Evolutionary conservation across 108 stramenopile species (phyloP).

Genomic region (Pseudonitzschia delicatissima): DNA sequence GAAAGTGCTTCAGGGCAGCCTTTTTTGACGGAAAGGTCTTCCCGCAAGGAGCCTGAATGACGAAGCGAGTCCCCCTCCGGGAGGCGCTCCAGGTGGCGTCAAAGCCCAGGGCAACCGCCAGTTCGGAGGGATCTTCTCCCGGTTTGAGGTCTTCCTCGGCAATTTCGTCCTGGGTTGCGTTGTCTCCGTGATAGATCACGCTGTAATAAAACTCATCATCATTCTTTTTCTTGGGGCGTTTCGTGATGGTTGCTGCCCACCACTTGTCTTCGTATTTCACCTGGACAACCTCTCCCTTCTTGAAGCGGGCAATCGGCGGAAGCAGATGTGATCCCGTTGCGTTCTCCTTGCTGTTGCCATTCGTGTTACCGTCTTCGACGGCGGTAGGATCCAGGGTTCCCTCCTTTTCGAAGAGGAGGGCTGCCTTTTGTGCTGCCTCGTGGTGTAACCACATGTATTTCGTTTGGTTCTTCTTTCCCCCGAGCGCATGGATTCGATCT

Average conservation of each 20-base stretch:
- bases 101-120: slow-evolving; percentile 51
- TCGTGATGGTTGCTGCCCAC: slow-evolving; percentile 64
- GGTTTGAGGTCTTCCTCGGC: slow-evolving; percentile 63
- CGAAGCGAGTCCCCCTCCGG: slow-evolving; percentile 35
- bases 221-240: slow-evolving; percentile 56
- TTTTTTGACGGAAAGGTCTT: slow-evolving; percentile 54
- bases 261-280: slow-evolving; percentile 73
- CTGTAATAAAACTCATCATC: slow-evolving; percentile 56
- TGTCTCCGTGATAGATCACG: slow-evolving; percentile 61
- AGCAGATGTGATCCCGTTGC: slow-evolving; percentile 48
- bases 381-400: slow-evolving; percentile 17
- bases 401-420: slow-evolving; percentile 27
- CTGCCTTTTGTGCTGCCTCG: slow-evolving; percentile 45
- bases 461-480: slow-evolving; percentile 29
- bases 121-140: slow-evolving; percentile 38
- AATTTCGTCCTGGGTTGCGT: slow-evolving; percentile 65
- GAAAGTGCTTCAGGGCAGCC: slow-evolving; percentile 43
- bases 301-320: slow-evolving; percentile 51
- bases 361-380: slow-evolving; percentile 33
- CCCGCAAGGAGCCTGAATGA: slow-evolving; percentile 49
- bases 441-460: slow-evolving; percentile 49
- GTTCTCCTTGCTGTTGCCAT: background rate
- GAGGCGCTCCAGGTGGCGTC: slow-evolving; percentile 52
- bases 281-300: slow-evolving; percentile 71
- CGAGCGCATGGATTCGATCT: slow-evolving; percentile 49